Evolutionary conservation across 169 alveolate genomes (phyloP).

Genomic region (Plasmodium cynomolgi): DNA sequence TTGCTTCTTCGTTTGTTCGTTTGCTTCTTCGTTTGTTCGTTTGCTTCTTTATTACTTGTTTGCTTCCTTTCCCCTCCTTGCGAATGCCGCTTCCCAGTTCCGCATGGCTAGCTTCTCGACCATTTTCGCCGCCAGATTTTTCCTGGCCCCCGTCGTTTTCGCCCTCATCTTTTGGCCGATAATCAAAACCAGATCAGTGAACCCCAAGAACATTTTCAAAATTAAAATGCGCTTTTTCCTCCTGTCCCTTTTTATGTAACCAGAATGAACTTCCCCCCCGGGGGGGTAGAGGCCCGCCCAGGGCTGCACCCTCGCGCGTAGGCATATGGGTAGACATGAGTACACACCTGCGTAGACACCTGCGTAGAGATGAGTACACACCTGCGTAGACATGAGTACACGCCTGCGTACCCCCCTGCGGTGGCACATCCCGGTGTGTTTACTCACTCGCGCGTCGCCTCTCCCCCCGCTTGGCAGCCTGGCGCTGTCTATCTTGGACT

Average conservation of each 20-base stretch:
- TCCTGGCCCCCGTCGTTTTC: not conserved
- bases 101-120: slow-evolving; percentile 6
- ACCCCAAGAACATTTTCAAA: slow-evolving; percentile 15
- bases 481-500: slow-evolving; percentile 16
- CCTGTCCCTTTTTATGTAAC: slow-evolving; percentile 46
- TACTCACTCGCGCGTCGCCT: not conserved
- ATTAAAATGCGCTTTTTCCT: slow-evolving; percentile 38
- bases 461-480: not conserved
- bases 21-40: too few relatives aligned
- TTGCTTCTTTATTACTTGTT: too few relatives aligned
- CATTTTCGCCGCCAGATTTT: slow-evolving; percentile 22
- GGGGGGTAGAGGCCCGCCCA: not conserved
- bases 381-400: not conserved
- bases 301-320: not conserved
- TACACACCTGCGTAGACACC: not conserved
- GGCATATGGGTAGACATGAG: not conserved
- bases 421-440: not conserved
- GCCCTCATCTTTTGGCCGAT: slow-evolving; percentile 26
- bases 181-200: slow-evolving; percentile 37
- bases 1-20: not conserved
- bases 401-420: not conserved
- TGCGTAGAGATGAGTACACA: not conserved
- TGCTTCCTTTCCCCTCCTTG: not conserved
- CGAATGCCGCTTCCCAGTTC: slow-evolving; percentile 8
- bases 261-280: not conserved